phyloP scores from a whole-genome alignment of 2,329 filamentous ascomycete species.

The Sarocladiaceae sp. region DNA sequence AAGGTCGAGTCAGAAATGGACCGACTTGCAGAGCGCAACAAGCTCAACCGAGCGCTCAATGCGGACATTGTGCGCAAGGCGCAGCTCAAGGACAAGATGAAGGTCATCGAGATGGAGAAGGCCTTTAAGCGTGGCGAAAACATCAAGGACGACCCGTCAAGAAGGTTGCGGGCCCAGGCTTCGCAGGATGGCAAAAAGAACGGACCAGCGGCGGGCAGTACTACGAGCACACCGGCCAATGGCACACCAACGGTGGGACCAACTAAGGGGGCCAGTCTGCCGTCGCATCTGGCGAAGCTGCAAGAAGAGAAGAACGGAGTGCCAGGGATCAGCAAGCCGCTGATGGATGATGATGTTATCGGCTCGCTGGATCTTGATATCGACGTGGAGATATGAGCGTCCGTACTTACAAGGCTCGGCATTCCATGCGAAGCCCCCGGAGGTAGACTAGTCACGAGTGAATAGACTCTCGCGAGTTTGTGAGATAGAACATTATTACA shows the following conservation, averaged over 20 bases:
- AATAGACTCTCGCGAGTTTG: not conserved
- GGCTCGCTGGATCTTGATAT: constrained; percentile 85
- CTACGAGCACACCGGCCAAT: constrained; percentile 45
- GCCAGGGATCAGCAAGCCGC: constrained; percentile 69
- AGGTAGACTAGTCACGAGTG: too few species aligned
- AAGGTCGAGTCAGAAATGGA: constrained; percentile 65
- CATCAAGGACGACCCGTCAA: constrained; percentile 52
- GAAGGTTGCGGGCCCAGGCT: constrained; percentile 61
- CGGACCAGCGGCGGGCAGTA: constrained; percentile 32
- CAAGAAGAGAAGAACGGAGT: constrained; percentile 51
- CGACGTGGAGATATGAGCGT: constrained; percentile 73
- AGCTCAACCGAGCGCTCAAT: constrained; percentile 78
- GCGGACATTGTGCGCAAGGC: constrained; percentile 88
- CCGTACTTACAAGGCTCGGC: not conserved
- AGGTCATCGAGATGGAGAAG: constrained; percentile 55
- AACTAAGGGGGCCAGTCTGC: constrained; percentile 32
- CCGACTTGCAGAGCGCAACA: constrained; percentile 77
- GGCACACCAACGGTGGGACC: constrained; percentile 46
- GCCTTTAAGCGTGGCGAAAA: constrained; percentile 61
- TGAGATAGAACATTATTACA: not conserved
- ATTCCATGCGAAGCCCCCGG: too few species aligned
- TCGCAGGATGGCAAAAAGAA: constrained; percentile 39
- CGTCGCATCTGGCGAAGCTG: constrained; percentile 50
- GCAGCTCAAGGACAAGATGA: constrained; percentile 74
- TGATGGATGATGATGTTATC: constrained; percentile 91